These are phyloP conservation scores for Cryptococcus hybrid DNA, from an alignment of 1,284 basidiomycete genomes.

Conservation along the genomic window DNA sequence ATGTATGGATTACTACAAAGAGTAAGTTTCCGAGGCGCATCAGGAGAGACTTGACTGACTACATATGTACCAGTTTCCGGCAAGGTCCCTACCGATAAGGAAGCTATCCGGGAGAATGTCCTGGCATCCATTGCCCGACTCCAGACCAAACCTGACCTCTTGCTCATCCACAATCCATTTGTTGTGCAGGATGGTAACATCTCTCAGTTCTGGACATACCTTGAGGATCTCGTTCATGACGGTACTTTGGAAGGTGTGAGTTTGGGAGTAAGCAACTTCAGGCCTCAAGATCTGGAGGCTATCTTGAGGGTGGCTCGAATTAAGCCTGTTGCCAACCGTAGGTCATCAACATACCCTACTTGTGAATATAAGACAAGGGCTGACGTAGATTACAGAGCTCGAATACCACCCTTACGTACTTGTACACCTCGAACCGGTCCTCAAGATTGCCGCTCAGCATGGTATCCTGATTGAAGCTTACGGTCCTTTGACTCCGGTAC, in stretches of 20 bases:
- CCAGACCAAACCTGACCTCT: constrained; percentile 17
- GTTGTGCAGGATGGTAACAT: constrained; percentile 16
- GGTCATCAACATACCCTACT: constrained; percentile 8
- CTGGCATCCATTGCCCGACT: constrained; percentile 15
- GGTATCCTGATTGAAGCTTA: constrained; percentile 66
- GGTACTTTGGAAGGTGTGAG: constrained; percentile 60
- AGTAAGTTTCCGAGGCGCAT: constrained; percentile 12
- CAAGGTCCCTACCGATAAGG: background rate
- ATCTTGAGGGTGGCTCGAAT: constrained; percentile 54
- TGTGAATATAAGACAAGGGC: constrained; percentile 34
- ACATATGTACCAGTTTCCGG: background rate
- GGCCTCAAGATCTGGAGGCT: constrained; percentile 36
- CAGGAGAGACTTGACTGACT: no score
- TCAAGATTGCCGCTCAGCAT: constrained; percentile 59
- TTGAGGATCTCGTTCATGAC: constrained; percentile 43
- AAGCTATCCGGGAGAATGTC: constrained; percentile 9
- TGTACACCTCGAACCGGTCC: constrained; percentile 59
- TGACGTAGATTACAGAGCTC: constrained; percentile 52
- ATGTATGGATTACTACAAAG: constrained; percentile 59
- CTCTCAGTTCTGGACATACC: constrained; percentile 19
- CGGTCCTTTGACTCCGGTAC: constrained; percentile 57
- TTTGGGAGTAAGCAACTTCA: constrained; percentile 46
- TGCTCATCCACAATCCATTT: constrained; percentile 28
- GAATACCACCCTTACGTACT: constrained; percentile 75
- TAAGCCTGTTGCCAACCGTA: constrained; percentile 66